Evolutionary conservation across 2,329 filamentous ascomycete species (phyloP), one percentile per base, ranked within the genome.

Genomic region (Arthroderma uncinatum): DNA sequence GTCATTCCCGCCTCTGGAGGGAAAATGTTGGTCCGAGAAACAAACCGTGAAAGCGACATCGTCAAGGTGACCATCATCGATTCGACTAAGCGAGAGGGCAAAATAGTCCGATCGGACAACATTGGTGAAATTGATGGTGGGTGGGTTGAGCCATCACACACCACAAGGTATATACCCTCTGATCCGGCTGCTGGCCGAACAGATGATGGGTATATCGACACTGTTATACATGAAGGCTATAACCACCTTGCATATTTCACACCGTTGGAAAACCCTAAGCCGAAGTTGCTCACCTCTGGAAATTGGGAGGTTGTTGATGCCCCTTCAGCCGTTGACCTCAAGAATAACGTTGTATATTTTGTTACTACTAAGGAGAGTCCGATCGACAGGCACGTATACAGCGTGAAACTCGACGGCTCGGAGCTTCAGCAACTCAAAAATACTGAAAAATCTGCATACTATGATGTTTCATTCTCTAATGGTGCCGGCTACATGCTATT

Each of bases 161-260:
- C 85, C 42, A 95, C 91, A 2, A 83, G 78, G 12, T 97, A 86
- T 67, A 85, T 98, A 58, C 93, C 93, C 1, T 87, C 89, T 2
- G 89, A 96, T 68, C 80, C 86, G 21, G 70, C 74, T 9, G 89
- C 87, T 61, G 88, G 87, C 12, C 84, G 91, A 21, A 77, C 81
- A 1, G 73, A 92, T 4, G 90, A 96, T 70, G 93, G 93, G 21
- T 98, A 98, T 66, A 84, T 98, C 60, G 93, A 98, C 70, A 90
- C 87, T 0, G 77, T 97, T 59, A 86, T 97, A 57, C 79, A 94
- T 66, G 81, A 95, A 19, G 85, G 90, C 57, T 89, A 87, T 64
- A 89, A 97, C 64, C 93, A 98, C 65, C 76, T 98, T 54, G 93
- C 87, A 0, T 97, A 97, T 73, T 98, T 96, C 68, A 85, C 86